phyloP scores from a whole-genome alignment of 768 basidiomycete species.

The Termitomyces sp. region DNA sequence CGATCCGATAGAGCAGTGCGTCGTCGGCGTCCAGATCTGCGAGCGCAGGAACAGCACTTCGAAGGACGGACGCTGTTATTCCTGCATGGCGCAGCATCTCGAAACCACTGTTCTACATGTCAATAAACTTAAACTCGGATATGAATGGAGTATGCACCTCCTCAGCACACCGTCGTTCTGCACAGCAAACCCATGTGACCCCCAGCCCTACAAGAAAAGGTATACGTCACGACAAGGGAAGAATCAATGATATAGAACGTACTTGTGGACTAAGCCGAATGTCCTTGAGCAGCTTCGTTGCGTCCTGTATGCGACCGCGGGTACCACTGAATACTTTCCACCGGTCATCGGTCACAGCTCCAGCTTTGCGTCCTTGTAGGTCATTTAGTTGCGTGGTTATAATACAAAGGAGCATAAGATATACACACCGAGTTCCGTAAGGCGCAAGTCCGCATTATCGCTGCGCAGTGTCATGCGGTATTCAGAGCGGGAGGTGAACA shows the following conservation, averaged over 20 bases:
- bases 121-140: no score
- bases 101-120: constrained; percentile 53
- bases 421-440: constrained; percentile 68
- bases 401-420: not conserved
- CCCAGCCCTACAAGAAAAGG: constrained; percentile 29
- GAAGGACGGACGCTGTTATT: constrained; percentile 42
- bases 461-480: constrained; percentile 85
- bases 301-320: constrained; percentile 29
- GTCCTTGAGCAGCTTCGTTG: constrained; percentile 31
- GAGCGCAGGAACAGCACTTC: constrained; percentile 46
- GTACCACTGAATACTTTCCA: constrained; percentile 37
- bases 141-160: constrained; percentile 28
- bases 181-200: constrained; percentile 37
- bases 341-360: constrained; percentile 42
- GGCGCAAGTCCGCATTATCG: constrained; percentile 83
- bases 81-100: constrained; percentile 64
- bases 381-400: not conserved
- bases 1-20: constrained; percentile 22
- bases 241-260: not conserved
- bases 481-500: constrained; percentile 91
- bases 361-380: constrained; percentile 36
- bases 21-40: constrained; percentile 61
- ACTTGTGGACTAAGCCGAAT: constrained; percentile 42
- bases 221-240: not conserved
- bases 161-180: constrained; percentile 41